Evolutionary conservation across 306 rosid genomes (phyloP).

Genomic region (Pyrus pyrifolia): DNA sequence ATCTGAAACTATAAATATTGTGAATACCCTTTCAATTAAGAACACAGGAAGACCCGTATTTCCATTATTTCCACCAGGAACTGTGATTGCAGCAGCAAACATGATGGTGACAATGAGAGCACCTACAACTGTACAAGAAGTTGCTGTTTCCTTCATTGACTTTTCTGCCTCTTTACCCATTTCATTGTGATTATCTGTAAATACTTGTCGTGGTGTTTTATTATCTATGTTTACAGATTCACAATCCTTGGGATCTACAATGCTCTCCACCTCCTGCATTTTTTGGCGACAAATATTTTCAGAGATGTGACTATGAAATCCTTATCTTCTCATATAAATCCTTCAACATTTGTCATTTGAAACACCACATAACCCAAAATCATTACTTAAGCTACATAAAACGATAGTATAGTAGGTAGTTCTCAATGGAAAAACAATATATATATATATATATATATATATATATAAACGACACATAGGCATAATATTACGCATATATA

Average conservation of each 20-base stretch:
- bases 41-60: background rate
- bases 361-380: no score
- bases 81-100: conserved; percentile 32
- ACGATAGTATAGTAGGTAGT: no score
- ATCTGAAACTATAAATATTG: background rate
- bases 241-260: background rate
- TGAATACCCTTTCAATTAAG: background rate
- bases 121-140: conserved; percentile 37
- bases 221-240: background rate
- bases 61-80: conserved; percentile 31
- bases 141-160: conserved; percentile 40
- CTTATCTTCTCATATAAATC: no score
- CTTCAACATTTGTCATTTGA: no score
- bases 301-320: no score
- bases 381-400: no score
- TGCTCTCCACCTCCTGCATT: background rate
- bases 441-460: no score
- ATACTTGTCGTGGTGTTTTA: conserved; percentile 21
- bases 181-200: conserved; percentile 13
- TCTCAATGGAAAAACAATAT: no score
- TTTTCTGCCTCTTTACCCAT: conserved; percentile 21
- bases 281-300: background rate
- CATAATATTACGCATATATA: no score
- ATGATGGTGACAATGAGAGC: conserved; percentile 37
- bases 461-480: no score